Evolutionary conservation across 2,329 filamentous ascomycete genomes (phyloP), one percentile per base, ranked within the genome.

Genomic region (Colletotrichum sp.): DNA sequence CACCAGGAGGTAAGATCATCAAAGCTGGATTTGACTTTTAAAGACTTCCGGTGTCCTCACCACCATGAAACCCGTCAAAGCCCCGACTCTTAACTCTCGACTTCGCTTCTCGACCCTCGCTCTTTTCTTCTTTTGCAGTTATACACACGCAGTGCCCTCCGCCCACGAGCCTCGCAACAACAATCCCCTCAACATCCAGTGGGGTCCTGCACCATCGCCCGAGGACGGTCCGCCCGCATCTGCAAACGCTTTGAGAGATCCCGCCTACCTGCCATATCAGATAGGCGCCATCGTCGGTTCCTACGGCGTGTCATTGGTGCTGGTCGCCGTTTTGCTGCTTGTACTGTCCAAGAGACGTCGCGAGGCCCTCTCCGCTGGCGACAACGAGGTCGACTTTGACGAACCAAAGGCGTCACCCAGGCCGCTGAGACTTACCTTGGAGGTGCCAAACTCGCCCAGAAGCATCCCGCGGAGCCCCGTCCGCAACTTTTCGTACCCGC

Each of bases 201-300:
- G 88, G 78, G 86, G 86, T 78, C 91, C 91, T 64, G 89, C 92
- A 39, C 91, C 92, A 57, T 84, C 91, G 68, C 88, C 91, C 72
- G 89, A 92, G 83, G 86, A 92, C 84, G 91, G 91, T 9, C 90
- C 93, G 74, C 87, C 90, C 10, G 83, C 92, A 60, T 92, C 92
- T 55, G 88, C 88, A 71, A 85, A 89, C 80, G 91, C 93, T 49
- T 84, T 92, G 65, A 88, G 92, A 80, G 74, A 78, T 49, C 87
- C 87, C 78, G 85, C 89, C 21, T 92, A 94, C 72, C 91, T 98
- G 26, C 95, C 96, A 21, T 93, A 92, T 75, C 94, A 98, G 84
- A 93, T 98, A 79, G 94, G 94, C 78, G 95, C 93, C 79, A 94
- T 99, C 76, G 90, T 96, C 75, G 95, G 93, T 77, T 93, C 95